A percentile compares a stretch with the other conserved stretches of the same genome.
These are phyloP conservation scores for Fraxinus anomala DNA, from an alignment of 257 asterid genomes.

Conservation along the genomic window DNA sequence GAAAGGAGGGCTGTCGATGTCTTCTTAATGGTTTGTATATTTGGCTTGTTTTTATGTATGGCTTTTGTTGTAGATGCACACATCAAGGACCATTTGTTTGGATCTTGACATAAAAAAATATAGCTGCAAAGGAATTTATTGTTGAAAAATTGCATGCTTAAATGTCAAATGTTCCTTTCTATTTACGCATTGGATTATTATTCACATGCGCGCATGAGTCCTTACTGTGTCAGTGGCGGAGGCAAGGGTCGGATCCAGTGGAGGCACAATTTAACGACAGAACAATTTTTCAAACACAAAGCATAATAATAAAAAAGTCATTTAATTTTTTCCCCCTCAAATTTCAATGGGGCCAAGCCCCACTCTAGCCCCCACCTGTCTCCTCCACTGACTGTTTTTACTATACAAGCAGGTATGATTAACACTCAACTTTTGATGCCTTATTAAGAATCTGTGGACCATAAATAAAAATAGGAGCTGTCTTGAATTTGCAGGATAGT, in stretches of 20 bases:
- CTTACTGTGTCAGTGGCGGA: background rate
- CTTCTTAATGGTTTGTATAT: conserved; percentile 47
- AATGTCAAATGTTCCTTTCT: background rate
- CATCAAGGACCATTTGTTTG: background rate
- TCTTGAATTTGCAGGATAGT: conserved; percentile 52
- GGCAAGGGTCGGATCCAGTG: no score
- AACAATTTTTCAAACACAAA: no score
- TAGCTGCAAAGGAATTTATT: background rate
- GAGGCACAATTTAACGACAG: no score
- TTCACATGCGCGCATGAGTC: background rate
- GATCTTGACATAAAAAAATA: background rate
- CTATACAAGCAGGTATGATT: background rate
- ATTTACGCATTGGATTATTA: background rate
- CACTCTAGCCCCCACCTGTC: no score
- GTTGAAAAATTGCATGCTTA: background rate
- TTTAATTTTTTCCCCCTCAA: no score
- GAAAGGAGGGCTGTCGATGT: conserved; percentile 67
- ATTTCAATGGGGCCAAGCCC: no score
- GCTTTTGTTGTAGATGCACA: conserved; percentile 1
- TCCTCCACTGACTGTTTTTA: no score
- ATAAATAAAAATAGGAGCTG: background rate
- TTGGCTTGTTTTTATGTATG: background rate
- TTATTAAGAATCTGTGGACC: conserved; percentile 1
- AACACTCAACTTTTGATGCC: background rate
- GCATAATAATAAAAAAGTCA: no score